Conservation (phyloP, 106 monocot species). For the Narthecium ossifragum region DNA sequence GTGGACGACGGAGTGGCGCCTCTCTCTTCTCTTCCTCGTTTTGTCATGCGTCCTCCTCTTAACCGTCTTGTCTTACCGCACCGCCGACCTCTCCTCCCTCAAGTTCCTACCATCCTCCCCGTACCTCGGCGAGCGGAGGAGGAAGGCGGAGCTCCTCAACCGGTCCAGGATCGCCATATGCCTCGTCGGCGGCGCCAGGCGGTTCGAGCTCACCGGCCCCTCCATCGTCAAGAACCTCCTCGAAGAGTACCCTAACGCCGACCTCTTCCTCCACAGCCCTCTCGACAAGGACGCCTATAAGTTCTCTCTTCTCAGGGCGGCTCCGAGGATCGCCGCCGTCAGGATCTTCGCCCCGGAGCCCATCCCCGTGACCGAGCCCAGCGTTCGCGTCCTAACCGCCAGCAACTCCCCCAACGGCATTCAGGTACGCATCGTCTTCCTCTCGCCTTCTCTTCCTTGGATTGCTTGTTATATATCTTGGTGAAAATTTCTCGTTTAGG, state of each 20-base stretch:
- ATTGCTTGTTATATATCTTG: too few species aligned
- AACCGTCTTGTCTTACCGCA: not conserved
- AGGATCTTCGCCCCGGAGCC: constrained; percentile 38
- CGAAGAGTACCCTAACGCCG: constrained; percentile 37
- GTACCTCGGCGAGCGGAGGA: too few species aligned
- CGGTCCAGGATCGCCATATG: constrained; percentile 60
- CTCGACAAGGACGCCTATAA: constrained; percentile 79
- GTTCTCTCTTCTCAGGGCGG: constrained; percentile 40
- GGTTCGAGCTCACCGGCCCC: constrained; percentile 93
- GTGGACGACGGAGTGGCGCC: constrained; percentile 8
- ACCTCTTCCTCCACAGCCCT: constrained; percentile 82
- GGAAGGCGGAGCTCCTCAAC: not conserved
- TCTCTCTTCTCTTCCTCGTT: constrained; percentile 1
- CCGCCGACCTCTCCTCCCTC: not conserved
- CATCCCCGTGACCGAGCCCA: constrained; percentile 31
- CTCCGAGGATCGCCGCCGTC: constrained; percentile 63
- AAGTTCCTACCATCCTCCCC: too few species aligned
- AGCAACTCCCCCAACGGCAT: constrained; percentile 74
- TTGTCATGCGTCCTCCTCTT: constrained; percentile 3
- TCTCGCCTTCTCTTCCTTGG: not conserved
- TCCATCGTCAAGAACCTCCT: constrained; percentile 72
- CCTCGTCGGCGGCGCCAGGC: constrained; percentile 80
- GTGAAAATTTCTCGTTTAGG: too few species aligned
- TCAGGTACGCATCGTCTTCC: constrained; percentile 34
- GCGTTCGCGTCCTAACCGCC: constrained; percentile 46